These are phyloP conservation scores for Trichocladium antarcticum DNA, from an alignment of 495 filamentous ascomycete species.

Conservation along the genomic window DNA sequence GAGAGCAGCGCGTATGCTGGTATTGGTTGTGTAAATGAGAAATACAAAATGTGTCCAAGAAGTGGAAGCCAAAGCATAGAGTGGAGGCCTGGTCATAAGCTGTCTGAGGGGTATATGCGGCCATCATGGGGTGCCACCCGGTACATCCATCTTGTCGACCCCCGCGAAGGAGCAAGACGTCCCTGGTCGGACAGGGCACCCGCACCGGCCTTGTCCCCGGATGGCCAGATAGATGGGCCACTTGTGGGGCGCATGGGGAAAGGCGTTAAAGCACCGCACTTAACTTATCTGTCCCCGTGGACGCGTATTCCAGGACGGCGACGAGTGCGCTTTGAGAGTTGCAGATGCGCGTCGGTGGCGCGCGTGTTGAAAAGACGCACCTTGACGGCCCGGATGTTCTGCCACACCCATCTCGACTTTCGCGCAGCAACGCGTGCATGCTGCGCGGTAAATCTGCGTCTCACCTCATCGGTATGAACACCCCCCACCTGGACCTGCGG, in stretches of 20 bases:
- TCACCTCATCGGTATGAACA: slow-evolving; percentile 11
- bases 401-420: slow-evolving; percentile 2
- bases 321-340: no score
- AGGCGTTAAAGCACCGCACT: no score
- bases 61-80: not conserved
- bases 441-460: slow-evolving; percentile 26
- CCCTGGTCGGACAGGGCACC: slow-evolving; percentile 17
- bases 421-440: slow-evolving; percentile 25
- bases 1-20: slow-evolving; percentile 15
- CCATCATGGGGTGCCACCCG: slow-evolving; percentile 8
- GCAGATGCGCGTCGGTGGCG: not conserved
- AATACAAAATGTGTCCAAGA: not conserved
- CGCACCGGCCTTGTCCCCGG: slow-evolving; percentile 21
- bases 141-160: slow-evolving; percentile 10
- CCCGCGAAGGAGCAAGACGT: slow-evolving; percentile 5
- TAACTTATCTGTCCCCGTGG: no score
- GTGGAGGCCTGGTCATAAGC: slow-evolving; percentile 1
- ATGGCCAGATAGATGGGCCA: slow-evolving; percentile 12
- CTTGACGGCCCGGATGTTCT: slow-evolving; percentile 14
- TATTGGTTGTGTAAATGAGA: not conserved
- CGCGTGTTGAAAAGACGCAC: slow-evolving; percentile 1
- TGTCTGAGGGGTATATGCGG: not conserved
- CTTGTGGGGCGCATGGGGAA: slow-evolving; percentile 20
- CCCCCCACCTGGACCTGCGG: slow-evolving; percentile 14
- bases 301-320: no score